Percentiles rank a stretch among this genome's conserved stretches.
Evolutionary conservation across 2,329 filamentous ascomycete species (phyloP).

Genomic region (Tolypocladium album): DNA sequence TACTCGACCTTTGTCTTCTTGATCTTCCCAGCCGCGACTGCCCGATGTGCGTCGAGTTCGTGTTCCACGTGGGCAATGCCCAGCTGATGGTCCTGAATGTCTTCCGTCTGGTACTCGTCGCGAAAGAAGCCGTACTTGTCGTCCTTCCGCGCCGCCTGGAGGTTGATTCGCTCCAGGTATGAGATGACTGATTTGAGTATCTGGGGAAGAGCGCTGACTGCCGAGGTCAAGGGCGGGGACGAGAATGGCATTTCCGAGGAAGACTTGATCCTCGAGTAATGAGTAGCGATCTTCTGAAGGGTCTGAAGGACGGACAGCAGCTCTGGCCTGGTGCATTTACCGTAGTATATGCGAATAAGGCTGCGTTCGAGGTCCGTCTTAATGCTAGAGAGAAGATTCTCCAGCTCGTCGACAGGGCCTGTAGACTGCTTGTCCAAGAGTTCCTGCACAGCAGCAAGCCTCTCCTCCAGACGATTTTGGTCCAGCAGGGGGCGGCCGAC

Average conservation of each 20-base stretch:
- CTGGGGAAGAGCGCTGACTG: slow-evolving; percentile 63
- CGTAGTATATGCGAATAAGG: slow-evolving; percentile 92
- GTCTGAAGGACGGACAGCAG: slow-evolving; percentile 77
- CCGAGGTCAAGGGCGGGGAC: slow-evolving; percentile 57
- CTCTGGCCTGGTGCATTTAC: slow-evolving; percentile 85
- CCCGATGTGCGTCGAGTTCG: slow-evolving; percentile 69
- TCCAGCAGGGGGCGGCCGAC: slow-evolving; percentile 83
- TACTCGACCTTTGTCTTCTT: slow-evolving; percentile 65
- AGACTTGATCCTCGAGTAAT: slow-evolving; percentile 59
- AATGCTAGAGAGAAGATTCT: slow-evolving; percentile 57
- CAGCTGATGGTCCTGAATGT: slow-evolving; percentile 78
- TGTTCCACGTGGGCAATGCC: slow-evolving; percentile 88
- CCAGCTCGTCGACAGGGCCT: slow-evolving; percentile 61
- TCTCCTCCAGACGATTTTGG: slow-evolving; percentile 60
- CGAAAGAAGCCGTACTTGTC: slow-evolving; percentile 94
- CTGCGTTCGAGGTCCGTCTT: slow-evolving; percentile 84
- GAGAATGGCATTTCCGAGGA: slow-evolving; percentile 60
- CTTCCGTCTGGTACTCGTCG: slow-evolving; percentile 77
- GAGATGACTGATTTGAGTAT: slow-evolving; percentile 63
- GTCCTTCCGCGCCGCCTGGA: slow-evolving; percentile 69
- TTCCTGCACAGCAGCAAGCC: slow-evolving; percentile 79
- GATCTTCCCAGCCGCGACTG: slow-evolving; percentile 60
- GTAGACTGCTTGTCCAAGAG: slow-evolving; percentile 60
- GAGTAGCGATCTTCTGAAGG: slow-evolving; percentile 67
- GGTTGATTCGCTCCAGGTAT: slow-evolving; percentile 78